Evolutionary conservation across 495 filamentous ascomycete species (phyloP).

Genomic region (Xylaria scruposa): DNA sequence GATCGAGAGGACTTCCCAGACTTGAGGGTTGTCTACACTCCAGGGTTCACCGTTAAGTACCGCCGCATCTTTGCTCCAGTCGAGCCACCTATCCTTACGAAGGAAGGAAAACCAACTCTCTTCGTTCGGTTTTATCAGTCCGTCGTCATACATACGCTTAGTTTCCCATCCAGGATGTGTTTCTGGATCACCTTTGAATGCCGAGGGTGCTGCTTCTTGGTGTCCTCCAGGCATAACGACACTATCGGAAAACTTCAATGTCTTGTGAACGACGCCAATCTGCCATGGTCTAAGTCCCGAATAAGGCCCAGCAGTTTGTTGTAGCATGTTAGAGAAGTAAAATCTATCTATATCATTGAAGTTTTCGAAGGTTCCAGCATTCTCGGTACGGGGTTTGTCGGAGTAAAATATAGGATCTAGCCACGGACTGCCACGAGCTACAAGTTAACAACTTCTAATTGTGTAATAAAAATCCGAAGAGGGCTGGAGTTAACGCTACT

Average conservation of each 20-base stretch:
- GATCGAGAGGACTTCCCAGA: not conserved
- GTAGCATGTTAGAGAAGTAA: not conserved
- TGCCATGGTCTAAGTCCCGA: not conserved
- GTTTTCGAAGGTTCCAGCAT: not conserved
- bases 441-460: not conserved
- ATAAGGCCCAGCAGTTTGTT: too few relatives aligned
- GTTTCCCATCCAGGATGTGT: not conserved
- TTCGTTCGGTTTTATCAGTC: not conserved
- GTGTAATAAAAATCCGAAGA: not conserved
- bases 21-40: slow-evolving; percentile 14
- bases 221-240: slow-evolving; percentile 6
- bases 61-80: not conserved
- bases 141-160: not conserved
- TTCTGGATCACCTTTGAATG: not conserved
- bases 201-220: not conserved
- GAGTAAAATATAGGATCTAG: slow-evolving; percentile 5
- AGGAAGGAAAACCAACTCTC: not conserved
- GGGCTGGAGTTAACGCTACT: too few relatives aligned
- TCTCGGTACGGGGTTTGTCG: not conserved
- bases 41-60: not conserved
- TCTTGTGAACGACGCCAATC: not conserved
- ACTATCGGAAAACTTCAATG: not conserved
- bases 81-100: slow-evolving; percentile 9
- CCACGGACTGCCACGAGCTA: slow-evolving; percentile 6
- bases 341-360: not conserved